Evolutionary conservation across 2,329 filamentous ascomycete genomes (phyloP).

Genomic region (Dothistroma septosporum): DNA sequence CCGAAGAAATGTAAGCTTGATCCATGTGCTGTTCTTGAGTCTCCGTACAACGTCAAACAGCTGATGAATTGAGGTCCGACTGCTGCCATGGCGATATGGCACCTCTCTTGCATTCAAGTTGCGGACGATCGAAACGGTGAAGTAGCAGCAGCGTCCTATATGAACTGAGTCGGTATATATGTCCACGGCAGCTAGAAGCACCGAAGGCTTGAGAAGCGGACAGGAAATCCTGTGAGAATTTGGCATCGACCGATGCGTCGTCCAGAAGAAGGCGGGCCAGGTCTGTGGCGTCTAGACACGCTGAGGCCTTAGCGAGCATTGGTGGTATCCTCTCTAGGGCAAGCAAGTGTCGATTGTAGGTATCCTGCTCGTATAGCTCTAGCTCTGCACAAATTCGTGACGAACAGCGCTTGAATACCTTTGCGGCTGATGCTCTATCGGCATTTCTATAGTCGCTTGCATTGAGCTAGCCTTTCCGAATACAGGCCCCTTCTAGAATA

Average conservation of each 20-base stretch:
- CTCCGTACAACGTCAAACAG: constrained; percentile 4
- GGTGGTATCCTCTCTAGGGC: not conserved
- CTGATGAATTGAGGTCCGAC: not conserved
- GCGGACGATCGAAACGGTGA: not conserved
- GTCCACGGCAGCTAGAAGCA: not conserved
- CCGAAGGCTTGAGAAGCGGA: not conserved
- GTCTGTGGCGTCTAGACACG: not conserved
- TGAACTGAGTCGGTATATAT: not conserved
- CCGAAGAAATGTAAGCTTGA: constrained; percentile 1
- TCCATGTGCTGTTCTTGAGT: constrained; percentile 3
- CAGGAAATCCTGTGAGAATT: not conserved
- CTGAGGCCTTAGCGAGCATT: not conserved
- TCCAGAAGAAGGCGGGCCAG: not conserved
- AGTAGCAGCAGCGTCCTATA: not conserved
- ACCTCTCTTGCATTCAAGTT: not conserved
- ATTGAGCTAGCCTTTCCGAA: not conserved
- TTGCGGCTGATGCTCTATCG: not conserved
- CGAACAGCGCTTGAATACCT: not conserved
- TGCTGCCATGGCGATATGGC: not conserved
- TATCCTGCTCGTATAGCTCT: not conserved
- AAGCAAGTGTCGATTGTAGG: not conserved
- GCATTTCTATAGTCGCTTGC: not conserved
- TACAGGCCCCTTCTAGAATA: not conserved
- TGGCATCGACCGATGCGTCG: not conserved
- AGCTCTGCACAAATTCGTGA: not conserved